These are phyloP conservation scores for Phanerochaete sordida DNA, from an alignment of 768 basidiomycete genomes.

Conservation along the genomic window DNA sequence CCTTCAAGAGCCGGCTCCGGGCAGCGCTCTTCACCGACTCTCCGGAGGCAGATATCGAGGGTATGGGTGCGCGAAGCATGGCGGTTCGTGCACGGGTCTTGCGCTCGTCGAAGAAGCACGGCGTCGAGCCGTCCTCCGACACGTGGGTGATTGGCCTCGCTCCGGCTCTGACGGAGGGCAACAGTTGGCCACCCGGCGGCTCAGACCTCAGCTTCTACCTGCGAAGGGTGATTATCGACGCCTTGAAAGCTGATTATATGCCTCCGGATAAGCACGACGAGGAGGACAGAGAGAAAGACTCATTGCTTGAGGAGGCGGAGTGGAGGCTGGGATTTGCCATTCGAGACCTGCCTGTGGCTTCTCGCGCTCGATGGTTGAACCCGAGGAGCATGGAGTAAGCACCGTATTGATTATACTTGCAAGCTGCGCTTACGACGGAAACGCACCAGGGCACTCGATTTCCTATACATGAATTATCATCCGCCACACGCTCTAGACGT, in stretches of 20 bases:
- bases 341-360: constrained; percentile 61
- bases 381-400: constrained; percentile 70
- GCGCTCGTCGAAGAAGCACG: background rate
- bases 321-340: constrained; percentile 83
- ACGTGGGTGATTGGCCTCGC: constrained; percentile 72
- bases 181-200: constrained; percentile 85
- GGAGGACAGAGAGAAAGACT: constrained; percentile 2
- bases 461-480: constrained; percentile 84
- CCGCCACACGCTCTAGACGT: constrained; percentile 76
- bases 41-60: constrained; percentile 33
- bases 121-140: background rate
- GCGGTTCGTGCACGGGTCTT: background rate
- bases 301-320: constrained; percentile 47
- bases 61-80: background rate
- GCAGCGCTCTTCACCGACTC: constrained; percentile 77
- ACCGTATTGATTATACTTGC: background rate
- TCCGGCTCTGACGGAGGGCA: constrained; percentile 64
- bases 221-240: constrained; percentile 82
- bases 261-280: background rate
- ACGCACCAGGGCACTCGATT: constrained; percentile 73
- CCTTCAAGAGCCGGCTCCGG: constrained; percentile 69
- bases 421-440: background rate
- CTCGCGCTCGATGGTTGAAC: constrained; percentile 75
- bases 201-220: constrained; percentile 81
- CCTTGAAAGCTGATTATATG: constrained; percentile 43